Percentiles rank a stretch among this genome's conserved stretches.
These are phyloP conservation scores for Aspergillus aculeatinus DNA, from an alignment of 2,329 filamentous ascomycete genomes.

Conservation along the genomic window DNA sequence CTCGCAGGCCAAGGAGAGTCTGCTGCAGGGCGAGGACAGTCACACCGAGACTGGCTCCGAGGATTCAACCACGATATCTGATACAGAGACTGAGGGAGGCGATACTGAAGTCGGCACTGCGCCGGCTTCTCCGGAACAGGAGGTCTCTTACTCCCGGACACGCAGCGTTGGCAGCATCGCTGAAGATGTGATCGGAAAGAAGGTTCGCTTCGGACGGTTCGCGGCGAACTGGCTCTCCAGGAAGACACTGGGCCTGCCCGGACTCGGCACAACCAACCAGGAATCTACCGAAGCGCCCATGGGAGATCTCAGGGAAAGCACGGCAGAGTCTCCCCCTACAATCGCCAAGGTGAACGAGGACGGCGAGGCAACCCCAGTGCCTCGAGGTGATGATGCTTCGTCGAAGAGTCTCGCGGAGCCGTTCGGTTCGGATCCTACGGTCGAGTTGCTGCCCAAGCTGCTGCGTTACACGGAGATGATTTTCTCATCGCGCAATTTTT, in stretches of 20 bases:
- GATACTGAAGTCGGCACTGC: slow-evolving; percentile 29
- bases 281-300: slow-evolving; percentile 37
- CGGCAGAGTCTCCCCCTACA: not conserved
- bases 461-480: slow-evolving; percentile 80
- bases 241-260: slow-evolving; percentile 74
- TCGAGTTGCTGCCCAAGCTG: slow-evolving; percentile 74
- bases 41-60: slow-evolving; percentile 31
- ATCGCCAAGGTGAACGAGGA: slow-evolving; percentile 16
- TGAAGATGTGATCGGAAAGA: slow-evolving; percentile 81
- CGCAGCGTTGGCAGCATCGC: slow-evolving; percentile 63
- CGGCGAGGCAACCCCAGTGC: slow-evolving; percentile 5
- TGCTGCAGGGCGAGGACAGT: slow-evolving; percentile 40
- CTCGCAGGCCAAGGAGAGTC: slow-evolving; percentile 55
- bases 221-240: slow-evolving; percentile 88
- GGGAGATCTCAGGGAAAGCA: slow-evolving; percentile 16
- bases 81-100: slow-evolving; percentile 29
- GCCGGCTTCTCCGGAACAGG: slow-evolving; percentile 29
- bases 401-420: slow-evolving; percentile 10
- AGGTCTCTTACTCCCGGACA: slow-evolving; percentile 27
- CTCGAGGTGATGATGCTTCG: slow-evolving; percentile 2
- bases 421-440: slow-evolving; percentile 41
- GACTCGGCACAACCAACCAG: slow-evolving; percentile 64
- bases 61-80: slow-evolving; percentile 22
- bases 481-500: slow-evolving; percentile 84
- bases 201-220: slow-evolving; percentile 83